Conservation (phyloP, 495 filamentous ascomycete species). For the Talaromyces nanjingensis region DNA sequence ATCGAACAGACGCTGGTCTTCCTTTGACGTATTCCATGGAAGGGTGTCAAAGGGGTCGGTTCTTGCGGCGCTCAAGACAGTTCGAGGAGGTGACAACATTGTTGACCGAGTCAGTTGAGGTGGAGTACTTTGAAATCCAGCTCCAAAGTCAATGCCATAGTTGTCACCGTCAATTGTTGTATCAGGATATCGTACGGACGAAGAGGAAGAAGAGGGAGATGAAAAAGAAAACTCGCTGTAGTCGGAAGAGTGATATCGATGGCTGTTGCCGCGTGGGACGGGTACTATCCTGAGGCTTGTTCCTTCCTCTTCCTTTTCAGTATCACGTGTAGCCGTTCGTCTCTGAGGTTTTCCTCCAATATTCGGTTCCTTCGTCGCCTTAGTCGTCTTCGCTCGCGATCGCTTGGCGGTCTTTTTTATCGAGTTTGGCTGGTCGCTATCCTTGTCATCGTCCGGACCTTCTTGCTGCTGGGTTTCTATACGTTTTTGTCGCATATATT, state of each 20-base stretch:
- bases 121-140: background rate
- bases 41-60: conserved; percentile 32
- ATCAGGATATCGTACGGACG: background rate
- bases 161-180: background rate
- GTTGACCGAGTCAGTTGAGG: background rate
- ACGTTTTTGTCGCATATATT: conserved; percentile 39
- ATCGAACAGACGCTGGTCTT: conserved; percentile 29
- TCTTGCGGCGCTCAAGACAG: conserved; percentile 29
- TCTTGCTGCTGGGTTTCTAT: conserved; percentile 14
- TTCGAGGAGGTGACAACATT: conserved; percentile 25
- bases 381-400: background rate
- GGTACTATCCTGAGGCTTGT: background rate
- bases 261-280: background rate
- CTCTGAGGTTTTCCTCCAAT: background rate
- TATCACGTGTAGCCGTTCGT: background rate
- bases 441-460: background rate
- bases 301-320: background rate
- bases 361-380: background rate
- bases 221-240: background rate
- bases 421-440: background rate
- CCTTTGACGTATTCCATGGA: conserved; percentile 23
- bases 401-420: conserved; percentile 13
- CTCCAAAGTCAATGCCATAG: background rate
- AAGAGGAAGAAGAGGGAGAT: background rate
- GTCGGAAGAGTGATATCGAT: background rate